A percentile compares a stretch with the other conserved stretches of the same genome.
These are phyloP conservation scores for Debaryomyces tyrocola DNA, from an alignment of 805 yeast species.

Conservation along the genomic window DNA sequence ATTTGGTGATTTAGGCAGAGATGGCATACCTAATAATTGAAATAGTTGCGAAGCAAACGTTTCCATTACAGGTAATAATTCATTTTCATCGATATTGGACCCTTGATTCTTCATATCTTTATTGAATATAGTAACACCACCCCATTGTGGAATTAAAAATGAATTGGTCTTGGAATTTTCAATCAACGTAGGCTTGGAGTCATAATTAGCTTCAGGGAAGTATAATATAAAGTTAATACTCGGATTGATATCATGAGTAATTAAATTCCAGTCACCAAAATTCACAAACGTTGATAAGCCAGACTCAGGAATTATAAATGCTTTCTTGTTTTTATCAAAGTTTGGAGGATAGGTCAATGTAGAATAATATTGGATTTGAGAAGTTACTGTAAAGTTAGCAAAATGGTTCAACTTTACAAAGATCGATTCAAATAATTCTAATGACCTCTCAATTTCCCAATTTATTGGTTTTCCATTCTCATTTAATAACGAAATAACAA, in stretches of 20 bases:
- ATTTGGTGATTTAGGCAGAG: constrained; percentile 54
- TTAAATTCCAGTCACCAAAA: constrained; percentile 79
- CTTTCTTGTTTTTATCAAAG: constrained; percentile 20
- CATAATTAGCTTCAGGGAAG: constrained; percentile 50
- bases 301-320: constrained; percentile 40
- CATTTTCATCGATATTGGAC: constrained; percentile 36
- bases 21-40: constrained; percentile 68
- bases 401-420: constrained; percentile 51
- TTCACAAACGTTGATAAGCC: constrained; percentile 79
- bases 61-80: constrained; percentile 59
- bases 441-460: constrained; percentile 70
- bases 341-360: constrained; percentile 27
- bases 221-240: constrained; percentile 70
- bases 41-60: constrained; percentile 75
- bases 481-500: constrained; percentile 72
- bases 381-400: constrained; percentile 72
- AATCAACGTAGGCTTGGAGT: constrained; percentile 49
- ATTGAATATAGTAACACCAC: constrained; percentile 65
- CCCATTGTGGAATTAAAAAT: constrained; percentile 87
- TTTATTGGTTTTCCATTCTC: constrained; percentile 66
- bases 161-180: constrained; percentile 51
- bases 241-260: constrained; percentile 60
- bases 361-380: constrained; percentile 76
- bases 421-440: constrained; percentile 56
- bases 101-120: constrained; percentile 17